Base-by-base conservation (phyloP, 768 basidiomycete genomes). In the Terana coerulea region DNA sequence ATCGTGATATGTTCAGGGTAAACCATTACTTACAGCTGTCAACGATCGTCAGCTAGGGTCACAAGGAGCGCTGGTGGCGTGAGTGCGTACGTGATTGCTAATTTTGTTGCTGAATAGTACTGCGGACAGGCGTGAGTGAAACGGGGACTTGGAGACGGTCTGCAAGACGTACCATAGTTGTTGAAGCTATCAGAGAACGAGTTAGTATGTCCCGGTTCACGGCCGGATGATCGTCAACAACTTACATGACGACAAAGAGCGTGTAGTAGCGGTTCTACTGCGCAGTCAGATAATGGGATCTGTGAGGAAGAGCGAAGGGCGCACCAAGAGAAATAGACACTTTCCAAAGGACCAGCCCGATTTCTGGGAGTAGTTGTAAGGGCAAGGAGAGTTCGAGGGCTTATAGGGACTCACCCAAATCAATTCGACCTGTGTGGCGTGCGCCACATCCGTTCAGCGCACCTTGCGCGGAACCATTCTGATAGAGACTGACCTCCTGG, bases 211-310 rank as follows among this genome's bases (percentile, higher is more conserved):
- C 33, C 17, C n/a, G n/a, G n/a, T n/a, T n/a, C n/a, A n/a, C n/a
- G n/a, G n/a, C n/a, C n/a, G n/a, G n/a, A n/a, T n/a, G n/a, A n/a
- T n/a, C n/a, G n/a, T n/a, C n/a, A n/a, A n/a, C n/a, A n/a, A n/a
- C 79, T 60, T 61, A 84, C 81, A 78, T 54, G 33, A 77, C 76
- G 26, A 72, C 74, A 60, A 68, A 59, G 53, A 82, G 59, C 11
- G 73, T 69, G 63, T 79, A 82, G 61, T 83, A 84, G 14, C 82
- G 79, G 64, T 82, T 82, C 82, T 82, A n/a, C n/a, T n/a, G n/a
- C n/a, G 54, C 5, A 29, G n/a, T n/a, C n/a, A n/a, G n/a, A n/a
- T n/a, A n/a, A n/a, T n/a, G n/a, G n/a, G n/a, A n/a, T n/a, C n/a
- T n/a, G n/a, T n/a, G n/a, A n/a, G n/a, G n/a, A n/a, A n/a, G n/a